A percentile compares a stretch with the other conserved stretches of the same genome.
These are phyloP conservation scores for Penicillium polonicum DNA, from an alignment of 2,329 filamentous ascomycete species.

Conservation along the genomic window DNA sequence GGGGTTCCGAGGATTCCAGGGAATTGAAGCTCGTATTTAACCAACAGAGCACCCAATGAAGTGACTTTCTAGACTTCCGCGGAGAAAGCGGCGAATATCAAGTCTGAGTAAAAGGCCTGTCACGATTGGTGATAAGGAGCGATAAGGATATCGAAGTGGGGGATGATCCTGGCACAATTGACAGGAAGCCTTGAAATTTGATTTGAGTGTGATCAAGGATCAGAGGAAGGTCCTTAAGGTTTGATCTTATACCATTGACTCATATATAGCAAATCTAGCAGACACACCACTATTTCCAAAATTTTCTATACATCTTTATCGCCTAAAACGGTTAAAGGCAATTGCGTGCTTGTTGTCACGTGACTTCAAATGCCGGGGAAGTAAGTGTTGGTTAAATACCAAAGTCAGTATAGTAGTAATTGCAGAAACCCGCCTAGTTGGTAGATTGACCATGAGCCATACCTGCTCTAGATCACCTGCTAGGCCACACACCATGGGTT, in stretches of 20 bases:
- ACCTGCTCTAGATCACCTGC: neutral
- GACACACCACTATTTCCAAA: neutral
- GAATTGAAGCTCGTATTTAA: neutral
- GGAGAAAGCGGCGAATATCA: constrained; percentile 22
- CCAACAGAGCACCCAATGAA: constrained; percentile 1
- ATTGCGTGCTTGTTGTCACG: constrained; percentile 2
- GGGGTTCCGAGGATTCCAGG: neutral
- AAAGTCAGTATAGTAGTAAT: too few relatives aligned
- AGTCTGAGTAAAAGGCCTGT: constrained; percentile 24
- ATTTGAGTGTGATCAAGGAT: neutral
- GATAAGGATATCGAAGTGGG: constrained; percentile 19
- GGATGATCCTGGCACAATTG: neutral
- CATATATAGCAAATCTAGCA: neutral
- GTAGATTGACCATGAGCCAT: neutral
- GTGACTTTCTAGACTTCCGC: constrained; percentile 18
- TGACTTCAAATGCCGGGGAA: neutral
- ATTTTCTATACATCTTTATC: neutral
- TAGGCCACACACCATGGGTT: neutral
- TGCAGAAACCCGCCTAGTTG: neutral
- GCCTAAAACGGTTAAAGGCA: constrained; percentile 1
- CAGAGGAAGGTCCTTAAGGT: neutral
- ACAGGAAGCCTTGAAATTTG: neutral
- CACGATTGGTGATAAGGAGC: constrained; percentile 24
- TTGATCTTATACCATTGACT: neutral
- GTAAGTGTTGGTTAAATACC: too few relatives aligned